These are phyloP conservation scores for Umbelopsis sp. DNA, from an alignment of 192 early-diverging fungal species.

Conservation along the genomic window DNA sequence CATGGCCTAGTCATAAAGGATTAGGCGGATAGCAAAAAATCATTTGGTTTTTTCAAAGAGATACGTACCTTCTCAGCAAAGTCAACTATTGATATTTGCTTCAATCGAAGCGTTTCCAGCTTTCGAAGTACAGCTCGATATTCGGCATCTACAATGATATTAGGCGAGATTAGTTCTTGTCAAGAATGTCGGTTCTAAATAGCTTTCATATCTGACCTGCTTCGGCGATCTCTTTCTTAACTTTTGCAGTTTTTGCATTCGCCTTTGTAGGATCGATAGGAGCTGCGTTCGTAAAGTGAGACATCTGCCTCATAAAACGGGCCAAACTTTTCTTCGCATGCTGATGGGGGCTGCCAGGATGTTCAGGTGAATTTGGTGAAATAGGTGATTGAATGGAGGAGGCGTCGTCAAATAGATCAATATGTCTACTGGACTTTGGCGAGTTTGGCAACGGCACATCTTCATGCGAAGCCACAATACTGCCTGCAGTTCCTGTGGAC, in stretches of 20 bases:
- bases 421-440: neutral
- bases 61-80: slow-evolving; percentile 4
- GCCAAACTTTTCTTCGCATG: slow-evolving; percentile 30
- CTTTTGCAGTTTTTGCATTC: slow-evolving; percentile 32
- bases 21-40: neutral
- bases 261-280: slow-evolving; percentile 26
- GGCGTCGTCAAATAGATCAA: slow-evolving; percentile 25
- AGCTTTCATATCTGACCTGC: slow-evolving; percentile 26
- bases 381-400: neutral
- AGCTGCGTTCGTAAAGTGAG: slow-evolving; percentile 12
- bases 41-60: no score
- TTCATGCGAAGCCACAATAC: slow-evolving; percentile 6
- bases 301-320: slow-evolving; percentile 34
- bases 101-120: slow-evolving; percentile 14
- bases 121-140: slow-evolving; percentile 32
- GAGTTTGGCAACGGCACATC: slow-evolving; percentile 5
- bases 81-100: slow-evolving; percentile 14
- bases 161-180: no score
- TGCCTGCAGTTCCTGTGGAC: slow-evolving; percentile 24
- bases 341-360: neutral
- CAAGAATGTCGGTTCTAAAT: neutral
- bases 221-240: slow-evolving; percentile 36
- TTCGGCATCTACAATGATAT: slow-evolving; percentile 6
- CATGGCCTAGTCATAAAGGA: neutral
- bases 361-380: neutral